Conservation (phyloP, 768 basidiomycete genomes). For the Rhodotorula diobovata region DNA sequence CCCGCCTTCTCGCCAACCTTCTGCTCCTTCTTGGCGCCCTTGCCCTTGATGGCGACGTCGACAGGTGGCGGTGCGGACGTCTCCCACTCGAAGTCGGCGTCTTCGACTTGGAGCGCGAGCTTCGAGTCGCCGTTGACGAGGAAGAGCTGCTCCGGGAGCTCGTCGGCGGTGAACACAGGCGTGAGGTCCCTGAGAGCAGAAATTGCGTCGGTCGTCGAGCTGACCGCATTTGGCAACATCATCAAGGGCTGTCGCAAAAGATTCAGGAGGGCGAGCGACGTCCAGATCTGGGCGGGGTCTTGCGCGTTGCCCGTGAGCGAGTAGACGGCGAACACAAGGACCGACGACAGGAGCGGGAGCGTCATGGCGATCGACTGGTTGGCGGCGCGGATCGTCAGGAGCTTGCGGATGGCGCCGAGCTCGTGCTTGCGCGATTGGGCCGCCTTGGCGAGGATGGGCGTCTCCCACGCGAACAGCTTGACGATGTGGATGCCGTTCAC, state of each 20-base stretch:
- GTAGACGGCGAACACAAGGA: constrained; percentile 65
- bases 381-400: constrained; percentile 42
- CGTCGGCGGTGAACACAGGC: constrained; percentile 77
- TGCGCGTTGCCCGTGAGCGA: constrained; percentile 63
- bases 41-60: constrained; percentile 42
- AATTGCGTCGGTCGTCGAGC: constrained; percentile 61
- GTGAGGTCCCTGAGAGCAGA: constrained; percentile 70
- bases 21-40: constrained; percentile 23
- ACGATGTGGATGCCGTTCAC: constrained; percentile 70
- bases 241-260: constrained; percentile 51
- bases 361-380: constrained; percentile 36
- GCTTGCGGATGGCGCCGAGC: constrained; percentile 55
- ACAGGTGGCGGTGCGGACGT: constrained; percentile 5
- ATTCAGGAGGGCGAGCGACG: constrained; percentile 79
- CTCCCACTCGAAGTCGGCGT: constrained; percentile 35
- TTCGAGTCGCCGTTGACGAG: constrained; percentile 48
- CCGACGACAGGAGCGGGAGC: constrained; percentile 70
- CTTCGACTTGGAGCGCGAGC: constrained; percentile 45
- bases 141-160: constrained; percentile 54
- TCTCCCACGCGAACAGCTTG: constrained; percentile 50
- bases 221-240: constrained; percentile 25
- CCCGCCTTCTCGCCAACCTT: background rate
- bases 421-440: constrained; percentile 61
- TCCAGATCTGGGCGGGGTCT: constrained; percentile 68
- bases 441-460: constrained; percentile 69